Base-by-base conservation (phyloP, 2,329 filamentous ascomycete genomes). In the Cadophora malorum region DNA sequence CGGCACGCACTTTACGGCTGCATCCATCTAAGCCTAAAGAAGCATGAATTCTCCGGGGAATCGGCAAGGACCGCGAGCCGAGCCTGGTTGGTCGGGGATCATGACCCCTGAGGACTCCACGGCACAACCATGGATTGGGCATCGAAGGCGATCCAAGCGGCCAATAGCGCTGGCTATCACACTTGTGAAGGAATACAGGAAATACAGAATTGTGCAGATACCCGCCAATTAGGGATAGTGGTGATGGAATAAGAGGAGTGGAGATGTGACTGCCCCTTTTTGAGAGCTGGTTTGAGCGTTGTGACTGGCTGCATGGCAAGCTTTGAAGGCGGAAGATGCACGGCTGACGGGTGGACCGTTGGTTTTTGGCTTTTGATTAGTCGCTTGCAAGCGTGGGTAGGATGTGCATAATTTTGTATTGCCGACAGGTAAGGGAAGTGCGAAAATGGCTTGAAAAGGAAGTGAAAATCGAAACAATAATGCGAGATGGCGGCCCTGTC, bases 21-120 rank as follows among this genome's bases (percentile, higher is more conserved):
- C 23, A 19, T 7, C 19, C 8, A 7, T 21, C 60, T 64, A 60
- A 53, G 49, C 61, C 61, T 9, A 10, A 55, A 16, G 10, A 3
- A 60, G 66, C 25, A 12, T 60, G 25, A 67, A 64, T 23, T 59
- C 62, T 53, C 67, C 67, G 64, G 67, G 67, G 67, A 63, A 52
- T 65, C 67, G 62, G 64, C 56, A 55, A 12, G 50, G 35, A 61
- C 56, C 64, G 63, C 41, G 16, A 12, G n/a, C 33, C 45, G 33
- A 45, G 52, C 33, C 12, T 50, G 28, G 25, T 38, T 28, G 49
- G 31, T 25, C 31, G 64, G 33, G 47, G 38, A 21, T 38, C 28
- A n/a, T 8, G 53, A 21, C n/a, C 31, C 31, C 5, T 21, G n/a
- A 21, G 5, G 21, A 16, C 10, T 38, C 41, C 45, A 49, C n/a